Percentiles rank a stretch among this genome's conserved stretches.
phyloP scores from a whole-genome alignment of 2,329 filamentous ascomycete species.

The Bipolaris oryzae region DNA sequence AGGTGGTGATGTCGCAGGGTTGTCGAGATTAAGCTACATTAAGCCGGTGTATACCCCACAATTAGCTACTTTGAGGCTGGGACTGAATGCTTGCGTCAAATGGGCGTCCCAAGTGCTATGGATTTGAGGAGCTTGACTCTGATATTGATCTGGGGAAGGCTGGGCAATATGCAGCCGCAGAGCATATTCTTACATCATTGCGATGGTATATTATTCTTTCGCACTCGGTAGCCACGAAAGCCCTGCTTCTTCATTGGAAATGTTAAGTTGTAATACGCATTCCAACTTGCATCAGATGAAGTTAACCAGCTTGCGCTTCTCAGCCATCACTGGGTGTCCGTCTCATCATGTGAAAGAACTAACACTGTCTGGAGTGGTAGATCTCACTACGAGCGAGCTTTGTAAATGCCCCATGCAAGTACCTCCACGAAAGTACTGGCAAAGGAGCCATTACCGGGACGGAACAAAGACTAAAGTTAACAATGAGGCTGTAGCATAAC shows the following conservation, averaged over 20 bases:
- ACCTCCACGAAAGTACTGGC: too few species aligned
- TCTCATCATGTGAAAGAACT: background rate
- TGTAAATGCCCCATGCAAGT: too few species aligned
- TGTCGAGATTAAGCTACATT: constrained; percentile 23
- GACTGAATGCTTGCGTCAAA: constrained; percentile 6
- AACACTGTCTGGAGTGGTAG: background rate
- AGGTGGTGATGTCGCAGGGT: constrained; percentile 1
- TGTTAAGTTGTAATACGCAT: background rate
- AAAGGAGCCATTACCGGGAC: too few species aligned
- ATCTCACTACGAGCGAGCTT: background rate
- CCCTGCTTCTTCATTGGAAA: too few species aligned
- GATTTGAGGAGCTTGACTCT: background rate
- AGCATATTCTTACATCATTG: background rate
- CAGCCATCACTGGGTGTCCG: background rate
- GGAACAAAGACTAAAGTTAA: too few species aligned
- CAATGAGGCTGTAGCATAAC: background rate
- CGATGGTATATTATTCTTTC: background rate
- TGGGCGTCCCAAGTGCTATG: background rate
- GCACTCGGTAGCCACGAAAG: background rate
- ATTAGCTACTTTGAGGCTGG: constrained; percentile 1
- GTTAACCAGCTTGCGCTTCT: background rate
- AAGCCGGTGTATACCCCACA: constrained; percentile 19
- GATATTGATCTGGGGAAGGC: background rate
- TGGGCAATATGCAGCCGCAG: background rate
- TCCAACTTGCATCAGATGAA: background rate